Conservation (phyloP, 371 early-diverging fungal species). For the Apophysomyces trapeziformis region DNA sequence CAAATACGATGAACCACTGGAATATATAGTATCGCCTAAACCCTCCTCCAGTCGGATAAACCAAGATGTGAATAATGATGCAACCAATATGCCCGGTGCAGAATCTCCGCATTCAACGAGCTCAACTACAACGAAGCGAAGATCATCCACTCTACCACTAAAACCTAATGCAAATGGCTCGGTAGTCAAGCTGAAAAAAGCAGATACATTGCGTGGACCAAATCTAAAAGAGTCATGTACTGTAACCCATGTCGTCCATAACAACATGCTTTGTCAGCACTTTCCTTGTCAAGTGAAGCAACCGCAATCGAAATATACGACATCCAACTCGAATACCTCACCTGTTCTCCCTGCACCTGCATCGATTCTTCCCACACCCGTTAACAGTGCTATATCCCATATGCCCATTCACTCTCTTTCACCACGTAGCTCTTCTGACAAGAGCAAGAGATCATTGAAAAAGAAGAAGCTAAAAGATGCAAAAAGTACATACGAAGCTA, state of each 20-base stretch:
- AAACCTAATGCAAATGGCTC: neutral
- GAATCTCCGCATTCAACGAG: slow-evolving; percentile 10
- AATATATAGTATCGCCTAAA: slow-evolving; percentile 27
- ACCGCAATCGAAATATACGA: slow-evolving; percentile 3
- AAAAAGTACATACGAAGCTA: slow-evolving; percentile 38
- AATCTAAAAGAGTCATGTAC: slow-evolving; percentile 4
- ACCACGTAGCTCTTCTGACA: neutral
- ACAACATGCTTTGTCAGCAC: slow-evolving; percentile 16
- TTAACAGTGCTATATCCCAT: slow-evolving; percentile 13
- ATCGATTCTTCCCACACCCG: neutral
- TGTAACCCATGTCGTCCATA: slow-evolving; percentile 3
- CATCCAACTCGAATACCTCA: neutral
- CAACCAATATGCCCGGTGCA: neutral
- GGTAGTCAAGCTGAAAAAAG: slow-evolving; percentile 4
- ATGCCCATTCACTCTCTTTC: slow-evolving; percentile 12
- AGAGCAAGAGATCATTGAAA: slow-evolving; percentile 22
- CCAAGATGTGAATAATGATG: neutral
- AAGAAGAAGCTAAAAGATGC: slow-evolving; percentile 40
- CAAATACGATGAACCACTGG: slow-evolving; percentile 13
- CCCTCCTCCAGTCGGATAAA: slow-evolving; percentile 22
- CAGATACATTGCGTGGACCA: neutral
- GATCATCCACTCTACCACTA: neutral
- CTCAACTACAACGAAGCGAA: slow-evolving; percentile 2
- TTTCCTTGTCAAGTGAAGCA: slow-evolving; percentile 17
- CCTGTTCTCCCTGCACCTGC: slow-evolving; percentile 7